Evolutionary conservation across 306 rosid species (phyloP), one percentile per base, ranked within the genome.

Genomic region (Hippophae rhamnoides): DNA sequence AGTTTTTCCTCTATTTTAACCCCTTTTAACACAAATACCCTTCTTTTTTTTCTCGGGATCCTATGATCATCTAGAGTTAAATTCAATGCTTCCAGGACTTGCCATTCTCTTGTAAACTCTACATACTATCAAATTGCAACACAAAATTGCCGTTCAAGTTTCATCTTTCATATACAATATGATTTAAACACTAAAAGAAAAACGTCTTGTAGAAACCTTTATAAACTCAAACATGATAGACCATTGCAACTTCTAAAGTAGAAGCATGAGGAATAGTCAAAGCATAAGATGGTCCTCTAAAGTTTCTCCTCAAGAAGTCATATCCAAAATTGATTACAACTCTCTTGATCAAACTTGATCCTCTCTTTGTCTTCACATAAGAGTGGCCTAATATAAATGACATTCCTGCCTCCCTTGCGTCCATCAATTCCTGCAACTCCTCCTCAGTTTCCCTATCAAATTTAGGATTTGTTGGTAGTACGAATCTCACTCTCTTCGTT

Each of bases 361-460:
- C 99, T 31, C 93, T 86, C 81, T 93, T 88, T 23, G 95, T 94
- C 60, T 81, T 88, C 68, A 88, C 90, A 70, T 88, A 93, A 7
- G 95, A 88, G 65, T 93, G 99, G 47, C 99, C 94, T 81, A 86
- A 74, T 80, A 88, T 93, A 62, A 88, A 93, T 69, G 97, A 90
- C 90, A 86, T 74, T 47, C 99, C 97, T 53, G 94, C 95, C 60
- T 93, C 99, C 67, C 87, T 86, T 45, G 99, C 97, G 62, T 88
- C 95, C 97, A 77, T 89, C 46, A 93, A 80, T 67, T 93, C 99
- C 62, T 45, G 74, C 72, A 93, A 60, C 78, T 93, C 99, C 47
- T 64, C 80, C 47, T 78, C 75, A 55, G 84, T 66, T n/a, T 70
- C 87, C 53, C 60, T 55, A 13, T 84, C 72, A 31, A 93, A 86